phyloP scores from a whole-genome alignment of 805 yeast species.

The Tanozyma kutaoensis region DNA sequence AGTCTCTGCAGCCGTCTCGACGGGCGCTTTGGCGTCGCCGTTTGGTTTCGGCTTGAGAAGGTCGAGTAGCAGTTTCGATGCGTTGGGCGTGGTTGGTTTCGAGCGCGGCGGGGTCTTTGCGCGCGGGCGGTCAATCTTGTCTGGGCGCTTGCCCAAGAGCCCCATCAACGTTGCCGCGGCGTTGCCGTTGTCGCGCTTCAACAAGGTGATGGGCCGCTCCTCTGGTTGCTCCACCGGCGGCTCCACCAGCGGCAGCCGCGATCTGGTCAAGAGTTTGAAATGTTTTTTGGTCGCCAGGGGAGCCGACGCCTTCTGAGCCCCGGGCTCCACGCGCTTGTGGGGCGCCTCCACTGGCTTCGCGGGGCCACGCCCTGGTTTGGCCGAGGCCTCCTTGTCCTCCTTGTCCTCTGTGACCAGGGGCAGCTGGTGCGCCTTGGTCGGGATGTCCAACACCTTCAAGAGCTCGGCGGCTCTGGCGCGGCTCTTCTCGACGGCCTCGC shows the following conservation, averaged over 20 bases:
- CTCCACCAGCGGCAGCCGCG: too few relatives aligned
- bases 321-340: background rate
- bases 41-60: too few relatives aligned
- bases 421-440: background rate
- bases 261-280: constrained; percentile 5
- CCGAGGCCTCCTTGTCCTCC: constrained; percentile 2
- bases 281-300: background rate
- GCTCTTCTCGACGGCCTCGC: background rate
- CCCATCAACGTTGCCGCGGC: constrained; percentile 6
- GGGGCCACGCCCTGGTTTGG: constrained; percentile 2
- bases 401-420: background rate
- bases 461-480: constrained; percentile 7
- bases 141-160: constrained; percentile 5
- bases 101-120: too few relatives aligned
- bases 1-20: too few relatives aligned
- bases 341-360: background rate
- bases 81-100: too few relatives aligned
- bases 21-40: too few relatives aligned
- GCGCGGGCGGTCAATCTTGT: too few relatives aligned
- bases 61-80: too few relatives aligned
- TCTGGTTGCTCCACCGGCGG: too few relatives aligned
- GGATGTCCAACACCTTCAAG: constrained; percentile 4
- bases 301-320: background rate
- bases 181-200: constrained; percentile 5
- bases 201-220: constrained; percentile 6